Evolutionary conservation across 1,284 basidiomycete genomes (phyloP).

Genomic region (Takashimella koratensis): DNA sequence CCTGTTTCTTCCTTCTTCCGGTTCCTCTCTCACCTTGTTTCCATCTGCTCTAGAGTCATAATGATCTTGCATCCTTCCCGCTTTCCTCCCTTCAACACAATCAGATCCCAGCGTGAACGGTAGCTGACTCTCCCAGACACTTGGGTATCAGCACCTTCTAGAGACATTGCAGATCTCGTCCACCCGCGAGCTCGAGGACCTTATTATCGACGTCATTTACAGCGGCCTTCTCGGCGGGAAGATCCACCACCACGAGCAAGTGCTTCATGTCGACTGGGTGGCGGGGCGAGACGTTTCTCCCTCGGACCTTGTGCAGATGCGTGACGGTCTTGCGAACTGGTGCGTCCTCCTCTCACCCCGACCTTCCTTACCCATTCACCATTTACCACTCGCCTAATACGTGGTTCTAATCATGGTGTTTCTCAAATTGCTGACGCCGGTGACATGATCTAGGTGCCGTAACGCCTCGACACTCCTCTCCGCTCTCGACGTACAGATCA

Average conservation of each 20-base stretch:
- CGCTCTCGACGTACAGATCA: conserved; percentile 53
- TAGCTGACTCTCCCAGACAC: conserved; percentile 25
- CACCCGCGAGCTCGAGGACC: conserved; percentile 83
- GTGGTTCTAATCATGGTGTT: background rate
- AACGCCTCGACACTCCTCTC: conserved; percentile 63
- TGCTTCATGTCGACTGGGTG: conserved; percentile 84
- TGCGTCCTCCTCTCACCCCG: conserved; percentile 43
- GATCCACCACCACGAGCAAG: conserved; percentile 81
- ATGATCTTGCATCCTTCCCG: no score
- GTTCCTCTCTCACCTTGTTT: no score
- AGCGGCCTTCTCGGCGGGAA: conserved; percentile 80
- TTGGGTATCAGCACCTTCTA: conserved; percentile 28
- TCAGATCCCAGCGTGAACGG: no score
- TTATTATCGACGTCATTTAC: conserved; percentile 94
- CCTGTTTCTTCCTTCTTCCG: background rate
- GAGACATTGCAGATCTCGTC: conserved; percentile 61
- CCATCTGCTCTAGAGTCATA: no score
- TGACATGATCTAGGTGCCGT: conserved; percentile 56
- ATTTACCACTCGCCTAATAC: background rate
- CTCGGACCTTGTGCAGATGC: conserved; percentile 60
- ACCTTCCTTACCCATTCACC: background rate
- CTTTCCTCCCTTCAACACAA: no score
- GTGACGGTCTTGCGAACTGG: conserved; percentile 67
- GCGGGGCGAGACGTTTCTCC: conserved; percentile 81
- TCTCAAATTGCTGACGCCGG: background rate